phyloP scores from a whole-genome alignment of 371 early-diverging fungal species.

The Cokeromyces recurvatus region DNA sequence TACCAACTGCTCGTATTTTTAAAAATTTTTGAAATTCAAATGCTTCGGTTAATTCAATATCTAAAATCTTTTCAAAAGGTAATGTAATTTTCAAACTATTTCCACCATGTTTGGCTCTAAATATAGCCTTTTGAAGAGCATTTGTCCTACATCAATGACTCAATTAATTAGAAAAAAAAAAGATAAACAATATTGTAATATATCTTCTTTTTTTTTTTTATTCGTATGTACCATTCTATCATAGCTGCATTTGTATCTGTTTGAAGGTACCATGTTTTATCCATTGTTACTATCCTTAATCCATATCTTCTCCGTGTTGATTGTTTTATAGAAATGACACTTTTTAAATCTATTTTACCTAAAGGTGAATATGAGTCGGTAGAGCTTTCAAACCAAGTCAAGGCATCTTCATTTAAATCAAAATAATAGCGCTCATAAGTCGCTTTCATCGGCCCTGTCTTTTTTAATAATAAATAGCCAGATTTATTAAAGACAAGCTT shows the following conservation, averaged over 20 bases:
- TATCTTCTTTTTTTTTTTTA: no score
- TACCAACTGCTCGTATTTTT: constrained; percentile 55
- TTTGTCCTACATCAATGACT: constrained; percentile 38
- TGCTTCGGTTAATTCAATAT: constrained; percentile 54
- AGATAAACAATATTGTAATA: no score
- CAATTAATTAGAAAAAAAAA: not conserved
- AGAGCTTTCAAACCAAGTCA: constrained; percentile 61
- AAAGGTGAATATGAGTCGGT: constrained; percentile 67
- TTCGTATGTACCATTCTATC: constrained; percentile 47
- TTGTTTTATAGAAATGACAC: constrained; percentile 47
- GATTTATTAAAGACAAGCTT: constrained; percentile 56
- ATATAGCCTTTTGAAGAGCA: constrained; percentile 59
- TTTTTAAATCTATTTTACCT: constrained; percentile 66
- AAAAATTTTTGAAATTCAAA: constrained; percentile 59
- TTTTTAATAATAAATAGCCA: constrained; percentile 58
- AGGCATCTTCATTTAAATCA: constrained; percentile 59
- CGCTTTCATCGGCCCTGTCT: constrained; percentile 30
- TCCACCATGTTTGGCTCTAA: constrained; percentile 59
- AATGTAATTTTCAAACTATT: constrained; percentile 60
- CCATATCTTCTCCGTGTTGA: constrained; percentile 47
- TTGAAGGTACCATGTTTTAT: constrained; percentile 48
- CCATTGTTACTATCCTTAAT: constrained; percentile 54
- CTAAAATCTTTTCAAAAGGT: constrained; percentile 53
- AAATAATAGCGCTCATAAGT: constrained; percentile 63
- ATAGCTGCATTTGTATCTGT: constrained; percentile 51